A percentile compares a stretch with the other conserved stretches of the same genome.
Conservation (phyloP, 2,329 filamentous ascomycete genomes). For the Aspergillus sp. region DNA sequence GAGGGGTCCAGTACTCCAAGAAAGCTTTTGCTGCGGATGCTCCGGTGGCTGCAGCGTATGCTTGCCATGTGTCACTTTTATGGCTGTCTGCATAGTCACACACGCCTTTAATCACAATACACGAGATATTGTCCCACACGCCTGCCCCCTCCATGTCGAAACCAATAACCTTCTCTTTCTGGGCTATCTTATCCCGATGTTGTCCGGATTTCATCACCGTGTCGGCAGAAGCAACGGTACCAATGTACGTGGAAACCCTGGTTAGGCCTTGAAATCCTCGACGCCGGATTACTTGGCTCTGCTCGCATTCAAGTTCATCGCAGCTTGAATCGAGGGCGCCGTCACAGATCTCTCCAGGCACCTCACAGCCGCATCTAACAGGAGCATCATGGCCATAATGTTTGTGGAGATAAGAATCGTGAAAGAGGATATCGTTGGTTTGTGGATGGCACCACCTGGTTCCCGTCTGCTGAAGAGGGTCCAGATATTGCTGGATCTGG, state of each 20-base stretch:
- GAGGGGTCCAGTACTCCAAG: neutral
- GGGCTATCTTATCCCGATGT: neutral
- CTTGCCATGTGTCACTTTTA: neutral
- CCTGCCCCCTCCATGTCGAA: neutral
- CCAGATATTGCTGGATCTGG: neutral
- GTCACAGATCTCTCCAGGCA: neutral
- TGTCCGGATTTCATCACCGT: neutral
- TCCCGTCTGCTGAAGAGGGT: neutral
- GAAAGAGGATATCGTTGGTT: neutral
- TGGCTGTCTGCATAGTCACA: neutral
- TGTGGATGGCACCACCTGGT: neutral
- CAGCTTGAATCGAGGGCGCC: neutral
- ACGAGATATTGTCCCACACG: neutral
- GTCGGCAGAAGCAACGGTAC: neutral
- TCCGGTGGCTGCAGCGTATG: neutral
- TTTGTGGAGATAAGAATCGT: conserved; percentile 1
- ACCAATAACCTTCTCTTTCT: neutral
- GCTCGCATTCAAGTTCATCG: neutral
- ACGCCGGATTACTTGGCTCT: neutral
- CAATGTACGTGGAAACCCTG: neutral
- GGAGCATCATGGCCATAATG: neutral
- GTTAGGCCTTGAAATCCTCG: neutral
- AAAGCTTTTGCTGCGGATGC: neutral
- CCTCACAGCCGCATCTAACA: neutral
- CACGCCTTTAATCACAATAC: neutral